These are phyloP conservation scores for Phaeosphaeria sp. DNA, from an alignment of 2,329 filamentous ascomycete genomes.

Conservation along the genomic window DNA sequence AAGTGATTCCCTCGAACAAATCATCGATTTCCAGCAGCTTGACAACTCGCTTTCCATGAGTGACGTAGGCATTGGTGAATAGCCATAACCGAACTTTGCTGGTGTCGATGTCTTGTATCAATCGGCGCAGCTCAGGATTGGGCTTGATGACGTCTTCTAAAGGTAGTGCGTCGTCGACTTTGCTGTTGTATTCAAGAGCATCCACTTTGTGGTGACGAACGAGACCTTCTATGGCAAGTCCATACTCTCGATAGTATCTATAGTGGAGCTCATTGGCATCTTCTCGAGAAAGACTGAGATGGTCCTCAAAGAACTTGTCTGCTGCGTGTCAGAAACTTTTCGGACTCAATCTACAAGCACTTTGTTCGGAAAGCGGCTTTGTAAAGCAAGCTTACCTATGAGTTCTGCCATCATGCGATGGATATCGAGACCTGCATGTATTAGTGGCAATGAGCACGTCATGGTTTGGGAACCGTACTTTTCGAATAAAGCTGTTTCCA, in stretches of 20 bases:
- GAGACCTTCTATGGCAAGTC: constrained; percentile 94
- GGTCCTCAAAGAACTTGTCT: constrained; percentile 68
- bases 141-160: constrained; percentile 84
- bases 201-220: constrained; percentile 95
- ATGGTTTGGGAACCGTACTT: constrained; percentile 60
- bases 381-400: constrained; percentile 68
- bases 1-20: constrained; percentile 93
- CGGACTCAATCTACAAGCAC: too few species aligned
- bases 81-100: constrained; percentile 89
- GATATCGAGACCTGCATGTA: constrained; percentile 71
- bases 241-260: constrained; percentile 95
- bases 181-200: constrained; percentile 88
- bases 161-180: constrained; percentile 93
- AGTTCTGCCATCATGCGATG: constrained; percentile 87
- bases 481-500: constrained; percentile 74
- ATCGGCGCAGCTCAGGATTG: constrained; percentile 72
- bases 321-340: constrained; percentile 8
- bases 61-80: constrained; percentile 95
- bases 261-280: constrained; percentile 87
- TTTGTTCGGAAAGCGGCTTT: too few species aligned
- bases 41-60: constrained; percentile 82
- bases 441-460: constrained; percentile 15
- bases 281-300: constrained; percentile 74
- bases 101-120: constrained; percentile 83
- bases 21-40: constrained; percentile 82